Conservation (phyloP, 306 rosid genomes). For the Luffa aegyptiaca region DNA sequence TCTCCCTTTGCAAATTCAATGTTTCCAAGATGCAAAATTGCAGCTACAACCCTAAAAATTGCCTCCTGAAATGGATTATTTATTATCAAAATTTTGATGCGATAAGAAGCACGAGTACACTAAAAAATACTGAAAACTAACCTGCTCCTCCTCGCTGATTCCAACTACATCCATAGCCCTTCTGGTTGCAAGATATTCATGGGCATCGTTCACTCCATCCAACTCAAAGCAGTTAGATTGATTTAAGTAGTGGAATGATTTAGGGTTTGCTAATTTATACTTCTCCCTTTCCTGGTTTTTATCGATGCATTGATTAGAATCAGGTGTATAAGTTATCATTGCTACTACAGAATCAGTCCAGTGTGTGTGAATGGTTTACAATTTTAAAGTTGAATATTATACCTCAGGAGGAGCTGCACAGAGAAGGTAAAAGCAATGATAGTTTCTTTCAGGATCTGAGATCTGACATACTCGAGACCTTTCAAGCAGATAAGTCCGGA, state of each 20-base stretch:
- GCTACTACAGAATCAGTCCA: neutral
- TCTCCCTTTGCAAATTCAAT: constrained; percentile 90
- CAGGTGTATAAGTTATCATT: neutral
- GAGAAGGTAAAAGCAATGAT: constrained; percentile 98
- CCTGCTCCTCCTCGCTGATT: constrained; percentile 97
- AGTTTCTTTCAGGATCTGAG: constrained; percentile 96
- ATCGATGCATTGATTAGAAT: neutral
- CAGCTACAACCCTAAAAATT: constrained; percentile 92
- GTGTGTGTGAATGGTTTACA: constrained; percentile 5
- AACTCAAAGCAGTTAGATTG: constrained; percentile 73
- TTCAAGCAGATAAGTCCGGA: constrained; percentile 91
- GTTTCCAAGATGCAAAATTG: constrained; percentile 94
- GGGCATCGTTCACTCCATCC: constrained; percentile 87
- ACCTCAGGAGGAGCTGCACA: constrained; percentile 98
- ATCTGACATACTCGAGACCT: constrained; percentile 98
- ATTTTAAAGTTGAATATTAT: constrained; percentile 16
- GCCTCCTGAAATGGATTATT: constrained; percentile 59
- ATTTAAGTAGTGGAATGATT: constrained; percentile 85
- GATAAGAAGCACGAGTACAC: neutral
- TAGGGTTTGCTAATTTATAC: constrained; percentile 75
- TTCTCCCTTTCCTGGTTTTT: constrained; percentile 67
- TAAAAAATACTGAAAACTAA: constrained; percentile 21
- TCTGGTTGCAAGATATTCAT: constrained; percentile 91
- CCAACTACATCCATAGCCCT: constrained; percentile 99
- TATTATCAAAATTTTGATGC: constrained; percentile 18